phyloP scores from a whole-genome alignment of 108 stramenopile species.

The Pseudonitzschia multiseries region DNA sequence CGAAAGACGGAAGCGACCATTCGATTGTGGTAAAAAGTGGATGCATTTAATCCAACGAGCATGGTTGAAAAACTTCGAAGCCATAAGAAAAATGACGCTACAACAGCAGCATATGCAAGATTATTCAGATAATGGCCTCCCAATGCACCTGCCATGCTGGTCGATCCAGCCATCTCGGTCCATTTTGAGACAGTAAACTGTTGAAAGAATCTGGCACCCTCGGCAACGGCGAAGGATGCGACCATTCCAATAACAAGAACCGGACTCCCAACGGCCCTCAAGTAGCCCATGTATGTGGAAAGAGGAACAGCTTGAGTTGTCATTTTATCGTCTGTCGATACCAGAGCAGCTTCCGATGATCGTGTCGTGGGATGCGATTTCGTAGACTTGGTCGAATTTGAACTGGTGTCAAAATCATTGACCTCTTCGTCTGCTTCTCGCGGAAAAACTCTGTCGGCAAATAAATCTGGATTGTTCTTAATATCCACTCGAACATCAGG shows the following conservation, averaged over 20 bases:
- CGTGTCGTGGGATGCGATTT: background rate
- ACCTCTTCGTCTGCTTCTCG: slow-evolving; percentile 14
- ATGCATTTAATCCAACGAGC: slow-evolving; percentile 67
- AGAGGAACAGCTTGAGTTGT: slow-evolving; percentile 73
- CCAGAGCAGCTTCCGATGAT: slow-evolving; percentile 14
- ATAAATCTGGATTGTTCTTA: slow-evolving; percentile 46
- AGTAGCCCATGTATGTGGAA: slow-evolving; percentile 70
- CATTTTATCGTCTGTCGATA: slow-evolving; percentile 76
- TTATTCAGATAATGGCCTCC: slow-evolving; percentile 52
- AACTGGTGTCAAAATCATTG: background rate
- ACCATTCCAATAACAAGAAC: slow-evolving; percentile 57
- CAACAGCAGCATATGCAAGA: slow-evolving; percentile 67
- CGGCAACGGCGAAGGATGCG: slow-evolving; percentile 58
- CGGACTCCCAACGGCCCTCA: slow-evolving; percentile 71
- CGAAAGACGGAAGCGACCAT: slow-evolving; percentile 82
- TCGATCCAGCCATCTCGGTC: slow-evolving; percentile 60
- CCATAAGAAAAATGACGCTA: slow-evolving; percentile 69
- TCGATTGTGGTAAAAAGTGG: slow-evolving; percentile 55
- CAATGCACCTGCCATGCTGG: slow-evolving; percentile 50
- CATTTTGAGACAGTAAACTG: slow-evolving; percentile 77
- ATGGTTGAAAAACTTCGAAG: slow-evolving; percentile 68
- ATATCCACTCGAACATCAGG: slow-evolving; percentile 53
- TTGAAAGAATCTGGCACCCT: slow-evolving; percentile 82
- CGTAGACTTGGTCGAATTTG: slow-evolving; percentile 3
- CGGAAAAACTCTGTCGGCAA: slow-evolving; percentile 40